Percentiles rank a stretch among this genome's conserved stretches.
Evolutionary conservation across 352 stramenopile species (phyloP).

Genomic region (Phytophthora idaei): DNA sequence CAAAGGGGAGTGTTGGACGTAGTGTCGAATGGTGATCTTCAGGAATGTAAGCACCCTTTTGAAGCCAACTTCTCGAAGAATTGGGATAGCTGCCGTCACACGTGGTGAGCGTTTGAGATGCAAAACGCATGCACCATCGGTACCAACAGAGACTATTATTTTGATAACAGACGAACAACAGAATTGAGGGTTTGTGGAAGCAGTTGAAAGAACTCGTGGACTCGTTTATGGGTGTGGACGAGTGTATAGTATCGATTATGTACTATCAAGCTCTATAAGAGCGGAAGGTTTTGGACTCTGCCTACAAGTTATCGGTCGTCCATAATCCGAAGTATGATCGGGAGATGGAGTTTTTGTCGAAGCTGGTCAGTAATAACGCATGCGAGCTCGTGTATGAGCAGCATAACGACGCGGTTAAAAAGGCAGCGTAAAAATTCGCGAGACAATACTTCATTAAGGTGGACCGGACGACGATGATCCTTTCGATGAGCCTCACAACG

Average conservation of each 20-base stretch:
- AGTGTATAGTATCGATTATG: constrained; percentile 26
- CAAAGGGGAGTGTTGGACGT: no score
- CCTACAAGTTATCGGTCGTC: constrained; percentile 18
- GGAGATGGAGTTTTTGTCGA: constrained; percentile 19
- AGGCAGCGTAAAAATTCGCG: constrained; percentile 18
- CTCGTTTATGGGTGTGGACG: constrained; percentile 23
- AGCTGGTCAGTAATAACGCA: constrained; percentile 33
- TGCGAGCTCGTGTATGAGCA: constrained; percentile 14
- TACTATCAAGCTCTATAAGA: constrained; percentile 23
- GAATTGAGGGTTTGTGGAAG: constrained; percentile 34
- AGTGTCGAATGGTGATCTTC: background rate
- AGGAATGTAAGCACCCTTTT: constrained; percentile 17
- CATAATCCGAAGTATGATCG: constrained; percentile 18
- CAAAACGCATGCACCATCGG: constrained; percentile 24
- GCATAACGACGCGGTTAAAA: constrained; percentile 14
- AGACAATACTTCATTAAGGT: constrained; percentile 15
- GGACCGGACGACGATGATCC: background rate
- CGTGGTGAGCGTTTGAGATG: constrained; percentile 24
- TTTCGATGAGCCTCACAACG: constrained; percentile 16
- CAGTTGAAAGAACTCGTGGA: constrained; percentile 27
- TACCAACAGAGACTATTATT: no score
- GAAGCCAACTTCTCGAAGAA: constrained; percentile 32
- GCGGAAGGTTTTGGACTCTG: constrained; percentile 14
- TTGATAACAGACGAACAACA: no score
- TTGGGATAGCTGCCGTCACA: constrained; percentile 19